phyloP scores from a whole-genome alignment of 257 asterid species.

The Jacaranda mimosifolia region DNA sequence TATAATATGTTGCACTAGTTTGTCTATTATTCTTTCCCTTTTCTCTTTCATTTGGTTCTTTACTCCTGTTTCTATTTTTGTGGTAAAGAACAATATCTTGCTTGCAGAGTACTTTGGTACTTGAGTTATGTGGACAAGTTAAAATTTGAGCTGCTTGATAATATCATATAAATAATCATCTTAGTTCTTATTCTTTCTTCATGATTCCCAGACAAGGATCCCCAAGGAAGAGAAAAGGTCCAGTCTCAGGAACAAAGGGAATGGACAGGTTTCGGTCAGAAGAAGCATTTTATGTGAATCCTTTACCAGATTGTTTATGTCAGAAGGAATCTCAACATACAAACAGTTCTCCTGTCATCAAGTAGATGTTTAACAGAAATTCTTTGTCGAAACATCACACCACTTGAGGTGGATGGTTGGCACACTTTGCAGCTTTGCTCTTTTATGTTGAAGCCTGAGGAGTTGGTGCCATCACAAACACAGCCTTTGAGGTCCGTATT shows the following conservation, averaged over 20 bases:
- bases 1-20: too few species aligned
- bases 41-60: too few species aligned
- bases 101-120: neutral
- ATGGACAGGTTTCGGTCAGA: conserved; percentile 87
- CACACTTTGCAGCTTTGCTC: conserved; percentile 13
- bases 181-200: neutral
- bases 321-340: conserved; percentile 45
- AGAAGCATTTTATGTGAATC: conserved; percentile 92
- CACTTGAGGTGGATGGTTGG: neutral
- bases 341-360: conserved; percentile 43
- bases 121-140: neutral
- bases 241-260: conserved; percentile 87
- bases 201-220: conserved; percentile 83
- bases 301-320: conserved; percentile 93
- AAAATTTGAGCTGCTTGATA: neutral
- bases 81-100: neutral
- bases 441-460: conserved; percentile 31
- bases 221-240: conserved; percentile 96
- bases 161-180: neutral
- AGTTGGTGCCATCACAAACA: conserved; percentile 1
- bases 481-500: neutral
- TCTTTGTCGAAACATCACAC: neutral
- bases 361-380: conserved; percentile 28
- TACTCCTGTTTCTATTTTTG: neutral
- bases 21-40: too few species aligned